phyloP scores from a whole-genome alignment of 2,329 filamentous ascomycete genomes.

The Colletotrichum brevisporum region DNA sequence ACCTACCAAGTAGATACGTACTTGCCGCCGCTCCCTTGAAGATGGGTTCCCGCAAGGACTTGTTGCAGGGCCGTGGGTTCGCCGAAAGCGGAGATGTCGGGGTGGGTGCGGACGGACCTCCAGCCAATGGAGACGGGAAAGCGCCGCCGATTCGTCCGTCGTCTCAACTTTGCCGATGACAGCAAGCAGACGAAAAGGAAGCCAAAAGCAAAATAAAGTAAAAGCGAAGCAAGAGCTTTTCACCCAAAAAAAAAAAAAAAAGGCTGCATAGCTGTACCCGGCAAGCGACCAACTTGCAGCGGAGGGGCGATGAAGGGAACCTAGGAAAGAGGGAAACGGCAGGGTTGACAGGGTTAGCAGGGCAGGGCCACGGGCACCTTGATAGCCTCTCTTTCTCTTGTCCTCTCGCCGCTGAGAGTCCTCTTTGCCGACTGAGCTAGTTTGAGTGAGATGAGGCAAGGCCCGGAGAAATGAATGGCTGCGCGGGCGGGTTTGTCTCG shows the following conservation, averaged over 20 bases:
- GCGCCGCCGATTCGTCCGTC: conserved; percentile 39
- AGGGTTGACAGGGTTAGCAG: not conserved
- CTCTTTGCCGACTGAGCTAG: not conserved
- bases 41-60: conserved; percentile 36
- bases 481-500: conserved; percentile 3
- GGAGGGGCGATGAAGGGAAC: too few relatives aligned
- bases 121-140: conserved; percentile 23
- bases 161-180: conserved; percentile 39
- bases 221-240: not conserved
- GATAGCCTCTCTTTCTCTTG: not conserved
- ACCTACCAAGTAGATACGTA: not conserved
- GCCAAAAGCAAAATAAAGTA: not conserved
- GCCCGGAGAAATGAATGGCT: conserved; percentile 16
- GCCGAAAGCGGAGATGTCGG: conserved; percentile 46
- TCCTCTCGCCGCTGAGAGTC: not conserved
- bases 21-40: conserved; percentile 26
- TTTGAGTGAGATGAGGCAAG: conserved; percentile 14
- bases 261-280: not conserved
- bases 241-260: too few relatives aligned
- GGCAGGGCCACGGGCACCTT: not conserved
- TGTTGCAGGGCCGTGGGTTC: conserved; percentile 32
- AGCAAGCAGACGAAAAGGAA: conserved; percentile 21
- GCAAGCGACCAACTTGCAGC: not conserved
- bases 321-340: not conserved
- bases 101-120: conserved; percentile 30